A percentile compares a stretch with the other conserved stretches of the same genome.
Conservation (phyloP, 148 eudicot genomes). For the Dianthus caryophyllus region DNA sequence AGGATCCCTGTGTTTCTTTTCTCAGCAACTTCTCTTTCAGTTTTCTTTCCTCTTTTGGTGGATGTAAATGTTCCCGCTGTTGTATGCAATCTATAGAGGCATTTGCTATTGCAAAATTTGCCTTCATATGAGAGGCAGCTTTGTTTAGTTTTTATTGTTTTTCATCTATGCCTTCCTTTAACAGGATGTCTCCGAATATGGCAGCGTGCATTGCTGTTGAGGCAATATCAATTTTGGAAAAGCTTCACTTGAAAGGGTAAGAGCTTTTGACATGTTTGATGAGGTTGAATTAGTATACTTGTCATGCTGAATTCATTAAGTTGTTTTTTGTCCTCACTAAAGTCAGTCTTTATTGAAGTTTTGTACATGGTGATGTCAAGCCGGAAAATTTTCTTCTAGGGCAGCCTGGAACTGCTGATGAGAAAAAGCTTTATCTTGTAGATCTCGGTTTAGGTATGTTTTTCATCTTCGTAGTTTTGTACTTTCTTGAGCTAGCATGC, state of each 20-base stretch:
- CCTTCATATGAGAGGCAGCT: too few species aligned
- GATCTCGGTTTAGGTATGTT: conserved; percentile 91
- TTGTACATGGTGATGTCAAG: conserved; percentile 97
- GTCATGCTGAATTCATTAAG: background rate
- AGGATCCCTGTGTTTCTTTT: conserved; percentile 24
- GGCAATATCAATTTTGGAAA: conserved; percentile 90
- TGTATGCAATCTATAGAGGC: too few species aligned
- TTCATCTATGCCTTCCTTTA: too few species aligned
- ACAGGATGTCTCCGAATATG: conserved; percentile 91
- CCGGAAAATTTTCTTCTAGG: conserved; percentile 91
- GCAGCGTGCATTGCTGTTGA: conserved; percentile 95
- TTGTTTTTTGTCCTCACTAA: background rate
- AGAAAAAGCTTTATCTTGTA: conserved; percentile 87
- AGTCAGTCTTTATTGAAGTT: conserved; percentile 36
- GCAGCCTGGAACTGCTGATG: conserved; percentile 76
- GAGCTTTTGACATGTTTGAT: conserved; percentile 7
- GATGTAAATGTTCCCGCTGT: background rate
- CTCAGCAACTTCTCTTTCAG: background rate
- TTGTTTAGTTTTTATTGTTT: too few species aligned
- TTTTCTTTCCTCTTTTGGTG: too few species aligned
- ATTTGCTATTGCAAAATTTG: too few species aligned
- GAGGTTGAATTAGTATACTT: background rate
- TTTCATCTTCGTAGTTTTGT: background rate
- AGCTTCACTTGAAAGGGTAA: conserved; percentile 85
- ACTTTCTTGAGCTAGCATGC: background rate